These are phyloP conservation scores for Cyberlindnera lachancei DNA, from an alignment of 805 yeast genomes.

Conservation along the genomic window DNA sequence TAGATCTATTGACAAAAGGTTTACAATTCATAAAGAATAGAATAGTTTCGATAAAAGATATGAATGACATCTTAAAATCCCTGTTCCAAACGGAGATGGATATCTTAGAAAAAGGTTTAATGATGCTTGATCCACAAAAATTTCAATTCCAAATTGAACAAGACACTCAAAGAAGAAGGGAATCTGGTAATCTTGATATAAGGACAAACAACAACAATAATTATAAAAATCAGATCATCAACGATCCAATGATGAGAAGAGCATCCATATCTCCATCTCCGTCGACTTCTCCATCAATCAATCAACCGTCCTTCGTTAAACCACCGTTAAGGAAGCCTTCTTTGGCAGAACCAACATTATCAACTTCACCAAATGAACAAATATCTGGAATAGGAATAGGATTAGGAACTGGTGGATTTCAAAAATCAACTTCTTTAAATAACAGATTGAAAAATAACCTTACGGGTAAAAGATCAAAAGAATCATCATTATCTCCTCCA, in stretches of 20 bases:
- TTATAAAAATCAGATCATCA: too few species aligned
- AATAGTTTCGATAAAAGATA: constrained; percentile 4
- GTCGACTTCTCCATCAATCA: not conserved
- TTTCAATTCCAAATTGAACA: not conserved
- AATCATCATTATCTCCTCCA: too few species aligned
- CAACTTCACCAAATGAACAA: constrained; percentile 9
- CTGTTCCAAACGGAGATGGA: constrained; percentile 14
- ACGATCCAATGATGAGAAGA: too few species aligned
- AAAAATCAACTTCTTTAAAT: constrained; percentile 6
- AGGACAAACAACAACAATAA: too few species aligned
- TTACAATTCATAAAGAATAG: constrained; percentile 8
- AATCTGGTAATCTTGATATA: too few species aligned
- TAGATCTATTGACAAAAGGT: constrained; percentile 2
- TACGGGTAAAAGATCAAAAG: not conserved
- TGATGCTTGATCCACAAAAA: constrained; percentile 8
- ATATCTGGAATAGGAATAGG: not conserved
- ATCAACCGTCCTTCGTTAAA: constrained; percentile 2
- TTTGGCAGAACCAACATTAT: constrained; percentile 4
- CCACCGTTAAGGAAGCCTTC: constrained; percentile 1
- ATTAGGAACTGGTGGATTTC: too few species aligned
- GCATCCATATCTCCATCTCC: not conserved
- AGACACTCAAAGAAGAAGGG: too few species aligned
- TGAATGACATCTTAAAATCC: constrained; percentile 9
- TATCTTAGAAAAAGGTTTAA: constrained; percentile 12
- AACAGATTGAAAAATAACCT: constrained; percentile 11